Base-by-base conservation (phyloP, 2,329 filamentous ascomycete genomes). In the Phyllosticta paracitricarpa region DNA sequence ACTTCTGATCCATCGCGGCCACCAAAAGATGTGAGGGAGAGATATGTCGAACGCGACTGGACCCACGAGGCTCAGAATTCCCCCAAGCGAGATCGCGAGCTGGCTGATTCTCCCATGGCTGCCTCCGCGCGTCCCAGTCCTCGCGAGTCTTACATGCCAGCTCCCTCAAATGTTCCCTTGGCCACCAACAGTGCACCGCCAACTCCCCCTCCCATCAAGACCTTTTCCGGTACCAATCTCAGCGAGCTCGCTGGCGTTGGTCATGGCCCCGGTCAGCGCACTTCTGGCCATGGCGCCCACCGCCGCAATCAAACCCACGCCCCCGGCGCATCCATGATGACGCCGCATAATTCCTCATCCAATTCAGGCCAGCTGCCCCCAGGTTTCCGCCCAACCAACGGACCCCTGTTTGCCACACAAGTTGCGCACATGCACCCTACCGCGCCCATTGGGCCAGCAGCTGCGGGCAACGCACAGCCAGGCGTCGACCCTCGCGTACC, bases 331-430 rank as follows among this genome's bases (percentile, higher is more conserved):
- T 48, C 40, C 40, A n/a, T 48, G 40, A n/a, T n/a, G 40, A 30
- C 28, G 28, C 28, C 28, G 28, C 58, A 26, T 14, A 51, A 61
- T 54, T 56, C 58, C 1, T 56, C 58, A n/a, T n/a, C 48, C 2
- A 40, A 28, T 19, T 54, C 58, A 26, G 56, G 58, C 17, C 40
- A 48, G n/a, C 14, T 48, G 14, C 58, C 58, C 26, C 56, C 51
- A 12, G 68, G 72, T 0, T 81, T 79, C 64, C 75, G 70, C 5
- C 78, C 78, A 2, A 77, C 75, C 2, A 75, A 75, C 53, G 70
- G 72, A 1, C 78, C 78, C 3, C 66, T 79, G 2, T 80, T 80
- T 63, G 78, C 78, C 3, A 76, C 77, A 0, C 75, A 77, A 17
- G 72, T 79, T 4, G 76, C 76, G 6, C 72, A 75, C 26, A 60